Conservation (phyloP, 306 rosid genomes). For the Cucumis melo region DNA sequence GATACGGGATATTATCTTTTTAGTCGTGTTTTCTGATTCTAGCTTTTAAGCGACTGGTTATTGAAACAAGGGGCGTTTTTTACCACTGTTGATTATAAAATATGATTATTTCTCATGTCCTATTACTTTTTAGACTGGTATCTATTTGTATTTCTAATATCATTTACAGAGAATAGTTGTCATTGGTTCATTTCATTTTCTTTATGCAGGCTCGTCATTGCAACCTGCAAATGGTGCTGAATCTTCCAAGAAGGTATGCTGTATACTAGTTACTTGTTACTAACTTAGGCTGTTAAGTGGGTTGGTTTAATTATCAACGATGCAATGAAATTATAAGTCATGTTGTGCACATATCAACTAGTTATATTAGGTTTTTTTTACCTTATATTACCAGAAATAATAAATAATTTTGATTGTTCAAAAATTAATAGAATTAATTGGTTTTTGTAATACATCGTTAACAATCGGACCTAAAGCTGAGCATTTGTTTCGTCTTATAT, state of each 20-base stretch:
- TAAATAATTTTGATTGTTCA: not conserved
- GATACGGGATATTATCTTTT: not conserved
- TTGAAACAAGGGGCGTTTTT: not conserved
- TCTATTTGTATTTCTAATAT: not conserved
- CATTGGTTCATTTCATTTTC: slow-evolving; percentile 7
- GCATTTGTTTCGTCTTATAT: not conserved
- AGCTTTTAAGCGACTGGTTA: not conserved
- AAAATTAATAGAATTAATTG: not conserved
- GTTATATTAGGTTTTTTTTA: not conserved
- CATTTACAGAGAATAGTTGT: not conserved
- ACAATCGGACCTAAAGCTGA: not conserved
- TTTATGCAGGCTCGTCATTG: slow-evolving; percentile 38
- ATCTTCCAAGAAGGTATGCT: slow-evolving; percentile 54
- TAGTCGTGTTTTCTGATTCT: not conserved
- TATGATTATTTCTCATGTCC: not conserved
- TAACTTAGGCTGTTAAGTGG: not conserved
- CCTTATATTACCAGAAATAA: not conserved
- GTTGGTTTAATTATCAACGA: not conserved
- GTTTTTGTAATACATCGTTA: not conserved
- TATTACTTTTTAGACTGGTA: not conserved
- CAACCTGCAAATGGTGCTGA: slow-evolving; percentile 34
- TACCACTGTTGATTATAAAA: not conserved
- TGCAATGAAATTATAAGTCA: not conserved
- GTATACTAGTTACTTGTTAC: not conserved
- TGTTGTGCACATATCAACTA: not conserved